Evolutionary conservation across 345 rosid genomes (phyloP), one percentile per base, ranked within the genome.

Genomic region (Moricandia moricandioides): DNA sequence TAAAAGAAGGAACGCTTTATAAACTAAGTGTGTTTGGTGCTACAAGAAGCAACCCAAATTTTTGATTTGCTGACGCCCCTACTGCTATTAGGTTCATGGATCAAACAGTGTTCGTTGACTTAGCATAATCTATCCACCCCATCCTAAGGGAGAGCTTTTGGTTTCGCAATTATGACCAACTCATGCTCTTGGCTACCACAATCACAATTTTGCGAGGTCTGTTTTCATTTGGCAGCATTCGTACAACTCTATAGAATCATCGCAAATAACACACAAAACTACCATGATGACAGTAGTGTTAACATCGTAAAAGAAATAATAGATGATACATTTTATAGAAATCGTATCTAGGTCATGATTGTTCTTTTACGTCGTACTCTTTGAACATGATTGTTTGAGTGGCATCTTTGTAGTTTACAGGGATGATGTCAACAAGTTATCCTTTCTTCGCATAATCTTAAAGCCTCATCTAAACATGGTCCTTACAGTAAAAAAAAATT

Each of bases 351-450:
- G 81, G 81, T 81, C 75, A 73, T 29, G 75, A 79, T 74, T 85
- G 83, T 55, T 55, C 7, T 8, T 47, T 12, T 21, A 18, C 54
- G 3, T n/a, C 57, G 18, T 18, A 31, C 31, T 30, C 33, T 55
- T 26, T 34, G 54, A 21, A 49, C 27, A 59, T 71, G 13, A 57
- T 69, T 56, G 49, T 17, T 70, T 18, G 29, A 47, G 16, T 78
- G 59, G 5, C 45, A 11, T 74, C 58, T 68, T 71, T 71, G 55
- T 16, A 55, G 30, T 18, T 18, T 81, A 76, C 83, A 87, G 95
- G 88, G 85, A 73, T 86, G 84, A 84, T 73, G 85, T 83, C 86
- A 84, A 80, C 82, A 52, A 77, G 75, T 71, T 65, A 70, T 62
- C 71, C 29, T 69, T 80, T 83, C 85, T 80, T 80, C 72, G 40